These are phyloP conservation scores for Fusarium nisikadoi DNA, from an alignment of 2,329 filamentous ascomycete species.

Conservation along the genomic window DNA sequence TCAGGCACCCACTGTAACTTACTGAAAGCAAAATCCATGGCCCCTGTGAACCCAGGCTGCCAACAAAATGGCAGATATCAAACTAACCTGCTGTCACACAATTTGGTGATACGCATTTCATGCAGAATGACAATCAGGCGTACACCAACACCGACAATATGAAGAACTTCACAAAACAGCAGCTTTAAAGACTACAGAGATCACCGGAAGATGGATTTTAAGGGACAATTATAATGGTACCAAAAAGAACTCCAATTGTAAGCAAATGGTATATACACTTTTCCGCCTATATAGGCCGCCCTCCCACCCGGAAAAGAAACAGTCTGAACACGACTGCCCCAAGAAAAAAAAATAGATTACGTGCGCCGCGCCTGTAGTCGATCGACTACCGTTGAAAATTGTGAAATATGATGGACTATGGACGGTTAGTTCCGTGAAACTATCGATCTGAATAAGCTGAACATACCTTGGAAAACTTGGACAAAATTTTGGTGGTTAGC, in stretches of 20 bases:
- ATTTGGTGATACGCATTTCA: background rate
- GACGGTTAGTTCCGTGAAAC: background rate
- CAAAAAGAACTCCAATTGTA: constrained; percentile 4
- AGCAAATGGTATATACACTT: background rate
- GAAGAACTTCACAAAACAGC: background rate
- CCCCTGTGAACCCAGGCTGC: background rate
- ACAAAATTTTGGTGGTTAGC: background rate
- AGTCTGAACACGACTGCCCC: background rate
- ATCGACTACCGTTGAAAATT: background rate
- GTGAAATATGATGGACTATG: background rate
- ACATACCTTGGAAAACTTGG: background rate
- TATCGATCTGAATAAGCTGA: background rate
- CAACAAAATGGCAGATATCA: background rate
- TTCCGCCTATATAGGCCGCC: constrained; percentile 6
- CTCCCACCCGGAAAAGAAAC: background rate
- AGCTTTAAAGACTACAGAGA: background rate
- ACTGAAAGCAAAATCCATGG: background rate
- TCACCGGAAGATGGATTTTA: background rate
- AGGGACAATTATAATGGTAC: background rate
- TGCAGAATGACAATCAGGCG: background rate
- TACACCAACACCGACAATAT: background rate
- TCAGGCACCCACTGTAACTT: background rate
- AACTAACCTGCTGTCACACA: background rate
- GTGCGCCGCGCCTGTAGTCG: background rate
- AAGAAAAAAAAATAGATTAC: background rate